Percentiles rank a stretch among this genome's conserved stretches.
These are phyloP conservation scores for Toxoplasma gondii DNA, from an alignment of 169 alveolate genomes.

Conservation along the genomic window DNA sequence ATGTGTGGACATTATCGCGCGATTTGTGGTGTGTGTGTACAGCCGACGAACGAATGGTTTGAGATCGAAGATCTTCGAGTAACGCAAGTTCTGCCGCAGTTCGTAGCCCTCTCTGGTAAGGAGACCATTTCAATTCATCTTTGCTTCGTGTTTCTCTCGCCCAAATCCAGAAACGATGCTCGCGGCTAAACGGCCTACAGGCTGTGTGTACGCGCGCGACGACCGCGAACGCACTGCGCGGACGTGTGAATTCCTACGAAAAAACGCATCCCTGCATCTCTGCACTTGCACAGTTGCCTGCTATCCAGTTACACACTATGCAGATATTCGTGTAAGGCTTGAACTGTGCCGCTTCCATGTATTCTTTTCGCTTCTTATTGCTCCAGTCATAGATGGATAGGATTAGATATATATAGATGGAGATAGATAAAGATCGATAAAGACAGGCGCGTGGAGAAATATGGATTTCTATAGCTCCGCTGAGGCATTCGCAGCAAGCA, in stretches of 20 bases:
- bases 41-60: constrained; percentile 95
- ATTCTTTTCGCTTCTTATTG: too few species aligned
- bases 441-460: not conserved
- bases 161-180: not conserved
- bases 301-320: too few species aligned
- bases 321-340: too few species aligned
- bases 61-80: constrained; percentile 96
- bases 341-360: too few species aligned
- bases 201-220: not conserved
- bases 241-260: not conserved
- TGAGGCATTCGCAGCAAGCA: too few species aligned
- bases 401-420: not conserved
- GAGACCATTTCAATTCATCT: not conserved
- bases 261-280: not conserved
- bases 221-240: not conserved
- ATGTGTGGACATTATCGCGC: too few species aligned
- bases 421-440: too few species aligned
- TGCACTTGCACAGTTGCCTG: not conserved
- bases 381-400: not conserved
- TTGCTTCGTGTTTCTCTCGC: not conserved
- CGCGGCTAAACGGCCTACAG: not conserved
- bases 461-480: not conserved
- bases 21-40: constrained; percentile 26
- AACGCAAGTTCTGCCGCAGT: constrained; percentile 94
- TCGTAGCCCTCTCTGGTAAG: constrained; percentile 87